Evolutionary conservation across 192 early-diverging fungal genomes (phyloP).

Genomic region (Backusella psychrophila): DNA sequence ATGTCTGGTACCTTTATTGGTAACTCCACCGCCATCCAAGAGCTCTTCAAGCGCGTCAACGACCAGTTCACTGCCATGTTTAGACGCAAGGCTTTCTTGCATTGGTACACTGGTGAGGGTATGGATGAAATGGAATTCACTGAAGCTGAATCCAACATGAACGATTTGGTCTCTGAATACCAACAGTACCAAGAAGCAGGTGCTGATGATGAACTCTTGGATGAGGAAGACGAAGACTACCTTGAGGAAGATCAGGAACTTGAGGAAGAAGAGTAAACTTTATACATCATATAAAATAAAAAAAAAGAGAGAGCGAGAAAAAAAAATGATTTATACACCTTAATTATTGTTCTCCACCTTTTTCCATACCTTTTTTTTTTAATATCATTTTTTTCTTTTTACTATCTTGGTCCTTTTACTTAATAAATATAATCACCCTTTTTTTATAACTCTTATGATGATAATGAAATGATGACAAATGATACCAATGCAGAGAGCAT

Average conservation of each 20-base stretch:
- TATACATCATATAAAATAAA: neutral
- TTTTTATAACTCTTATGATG: neutral
- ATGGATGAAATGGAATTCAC: constrained; percentile 62
- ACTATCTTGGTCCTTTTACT: no score
- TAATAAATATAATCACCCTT: no score
- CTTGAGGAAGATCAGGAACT: constrained; percentile 25
- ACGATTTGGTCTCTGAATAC: constrained; percentile 64
- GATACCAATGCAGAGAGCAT: neutral
- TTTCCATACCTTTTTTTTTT: neutral
- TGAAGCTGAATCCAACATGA: constrained; percentile 56
- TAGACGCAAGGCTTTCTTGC: constrained; percentile 89
- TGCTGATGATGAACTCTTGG: constrained; percentile 27
- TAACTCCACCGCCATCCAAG: constrained; percentile 89
- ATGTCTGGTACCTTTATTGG: constrained; percentile 92
- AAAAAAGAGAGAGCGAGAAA: neutral
- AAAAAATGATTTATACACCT: neutral
- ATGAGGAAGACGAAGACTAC: constrained; percentile 26
- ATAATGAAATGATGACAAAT: neutral
- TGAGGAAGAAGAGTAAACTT: constrained; percentile 2
- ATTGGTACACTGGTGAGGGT: constrained; percentile 95
- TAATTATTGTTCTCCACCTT: neutral
- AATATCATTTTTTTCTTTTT: neutral
- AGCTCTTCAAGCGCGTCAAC: constrained; percentile 87
- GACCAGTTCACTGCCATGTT: constrained; percentile 92
- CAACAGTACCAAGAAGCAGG: constrained; percentile 68